Conservation (phyloP, 2,329 filamentous ascomycete genomes). For the Whalleya microplaca region DNA sequence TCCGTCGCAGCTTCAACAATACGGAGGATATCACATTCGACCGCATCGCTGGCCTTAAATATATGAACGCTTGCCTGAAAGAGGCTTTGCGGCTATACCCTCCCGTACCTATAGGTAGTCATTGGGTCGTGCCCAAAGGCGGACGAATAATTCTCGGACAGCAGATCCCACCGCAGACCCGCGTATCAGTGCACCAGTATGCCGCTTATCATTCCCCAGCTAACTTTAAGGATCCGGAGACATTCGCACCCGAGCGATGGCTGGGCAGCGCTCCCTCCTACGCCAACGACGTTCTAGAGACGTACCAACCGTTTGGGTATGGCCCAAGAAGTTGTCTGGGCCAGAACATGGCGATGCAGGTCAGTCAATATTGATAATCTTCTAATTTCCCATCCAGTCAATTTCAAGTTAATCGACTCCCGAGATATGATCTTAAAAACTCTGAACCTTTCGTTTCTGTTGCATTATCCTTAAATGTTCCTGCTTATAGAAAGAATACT, state of each 20-base stretch:
- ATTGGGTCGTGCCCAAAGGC: constrained; percentile 30
- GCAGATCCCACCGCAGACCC: constrained; percentile 25
- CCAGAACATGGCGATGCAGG: constrained; percentile 27
- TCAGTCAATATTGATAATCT: too few species aligned
- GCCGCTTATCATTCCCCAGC: constrained; percentile 19
- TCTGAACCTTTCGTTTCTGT: too few species aligned
- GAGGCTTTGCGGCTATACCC: constrained; percentile 33
- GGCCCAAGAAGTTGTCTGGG: constrained; percentile 29
- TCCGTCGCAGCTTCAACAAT: constrained; percentile 18
- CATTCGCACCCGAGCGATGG: constrained; percentile 27
- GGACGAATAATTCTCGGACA: constrained; percentile 22
- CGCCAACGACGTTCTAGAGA: constrained; percentile 13
- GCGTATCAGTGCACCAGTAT: constrained; percentile 23
- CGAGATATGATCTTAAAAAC: too few species aligned
- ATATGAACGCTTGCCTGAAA: constrained; percentile 33
- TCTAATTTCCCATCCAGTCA: too few species aligned
- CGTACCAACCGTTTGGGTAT: constrained; percentile 23
- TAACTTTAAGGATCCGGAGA: constrained; percentile 18
- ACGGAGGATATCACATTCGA: constrained; percentile 35
- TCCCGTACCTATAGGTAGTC: constrained; percentile 25
- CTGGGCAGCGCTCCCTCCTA: constrained; percentile 16
- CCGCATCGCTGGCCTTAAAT: constrained; percentile 24
- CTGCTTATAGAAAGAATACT: too few species aligned
- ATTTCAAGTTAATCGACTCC: too few species aligned
- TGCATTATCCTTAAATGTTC: too few species aligned